Evolutionary conservation across 1,284 basidiomycete genomes (phyloP), one percentile per base, ranked within the genome.

Genomic region (Moniliella sp.): DNA sequence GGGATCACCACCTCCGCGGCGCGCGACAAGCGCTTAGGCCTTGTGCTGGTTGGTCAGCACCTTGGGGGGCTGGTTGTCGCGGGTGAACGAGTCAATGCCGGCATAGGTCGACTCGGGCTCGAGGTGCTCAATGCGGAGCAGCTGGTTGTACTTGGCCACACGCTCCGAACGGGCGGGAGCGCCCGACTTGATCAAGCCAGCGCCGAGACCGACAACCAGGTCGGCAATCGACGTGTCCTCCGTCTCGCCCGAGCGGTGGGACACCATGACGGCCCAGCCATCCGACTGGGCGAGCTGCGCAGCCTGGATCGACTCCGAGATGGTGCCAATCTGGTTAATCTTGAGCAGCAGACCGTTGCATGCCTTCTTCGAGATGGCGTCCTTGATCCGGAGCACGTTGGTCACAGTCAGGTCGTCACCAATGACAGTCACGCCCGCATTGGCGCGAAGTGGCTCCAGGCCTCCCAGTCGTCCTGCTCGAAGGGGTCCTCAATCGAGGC

Each of bases 391-490:
- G 45, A 78, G 67, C 27, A 84, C 83, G 75, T 97, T 99, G 61
- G 91, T 97, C 54, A 99, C 91, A 8, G 86, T 93, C 66, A 99
- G 67, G 64, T 99, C 88, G 61, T 97, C 88, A 58, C 86, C 86
- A 56, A 94, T 86, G 57, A 93, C 79, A 67, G 88, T 64, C 45
- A 64, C 56, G 43, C 58, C 61, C 44, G 62, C 47, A 39, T 54
- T 37, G 36, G 60, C 54, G 43, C 65, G 83, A 61, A 93, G 69
- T 86, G 75, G 28, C 74, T 68, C 91, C 91, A 99, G 28, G 84
- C 82, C 64, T 84, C 83, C 79, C 83, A 94, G 69, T 94, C 88
- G 64, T 97, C 91, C 70, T 99, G 86, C 67, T 97, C 86, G 67
- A 99, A 99, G 64, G 88, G 88, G 66, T 99, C 88, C 69, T 99